phyloP scores from a whole-genome alignment of 306 rosid species.

The Phaseolus lunatus region DNA sequence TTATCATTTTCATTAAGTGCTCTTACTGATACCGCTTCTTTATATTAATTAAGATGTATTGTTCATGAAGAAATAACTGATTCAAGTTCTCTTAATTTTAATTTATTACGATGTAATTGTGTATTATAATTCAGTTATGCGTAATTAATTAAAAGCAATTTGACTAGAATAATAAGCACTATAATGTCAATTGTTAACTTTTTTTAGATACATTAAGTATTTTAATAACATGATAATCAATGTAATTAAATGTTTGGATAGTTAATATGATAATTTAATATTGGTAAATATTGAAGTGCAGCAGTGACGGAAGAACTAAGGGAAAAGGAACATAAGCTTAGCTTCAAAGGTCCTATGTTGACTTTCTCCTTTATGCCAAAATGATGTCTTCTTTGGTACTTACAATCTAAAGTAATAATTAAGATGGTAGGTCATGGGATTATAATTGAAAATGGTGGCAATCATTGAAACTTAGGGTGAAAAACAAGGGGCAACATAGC shows the following conservation, averaged over 20 bases:
- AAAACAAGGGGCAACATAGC: neutral
- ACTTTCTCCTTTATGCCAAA: neutral
- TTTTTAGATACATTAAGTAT: neutral
- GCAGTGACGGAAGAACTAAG: neutral
- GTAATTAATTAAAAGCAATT: neutral
- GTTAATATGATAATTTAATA: neutral
- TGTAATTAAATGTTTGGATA: neutral
- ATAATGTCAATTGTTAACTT: neutral
- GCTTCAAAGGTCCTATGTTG: slow-evolving; percentile 43
- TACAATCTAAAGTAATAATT: slow-evolving; percentile 12
- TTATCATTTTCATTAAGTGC: too few relatives aligned
- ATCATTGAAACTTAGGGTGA: slow-evolving; percentile 28
- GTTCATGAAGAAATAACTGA: too few relatives aligned
- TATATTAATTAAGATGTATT: too few relatives aligned
- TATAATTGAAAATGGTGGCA: neutral
- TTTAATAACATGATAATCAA: neutral
- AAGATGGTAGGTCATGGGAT: neutral
- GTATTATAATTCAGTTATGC: neutral
- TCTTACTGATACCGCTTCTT: neutral
- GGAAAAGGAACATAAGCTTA: neutral
- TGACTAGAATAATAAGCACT: neutral
- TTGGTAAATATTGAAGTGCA: neutral
- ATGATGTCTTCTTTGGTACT: neutral
- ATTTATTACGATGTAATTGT: neutral
- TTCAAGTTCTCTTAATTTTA: neutral